A percentile compares a stretch with the other conserved stretches of the same genome.
These are phyloP conservation scores for Apiospora sp. DNA, from an alignment of 2,329 filamentous ascomycete species.

Conservation along the genomic window DNA sequence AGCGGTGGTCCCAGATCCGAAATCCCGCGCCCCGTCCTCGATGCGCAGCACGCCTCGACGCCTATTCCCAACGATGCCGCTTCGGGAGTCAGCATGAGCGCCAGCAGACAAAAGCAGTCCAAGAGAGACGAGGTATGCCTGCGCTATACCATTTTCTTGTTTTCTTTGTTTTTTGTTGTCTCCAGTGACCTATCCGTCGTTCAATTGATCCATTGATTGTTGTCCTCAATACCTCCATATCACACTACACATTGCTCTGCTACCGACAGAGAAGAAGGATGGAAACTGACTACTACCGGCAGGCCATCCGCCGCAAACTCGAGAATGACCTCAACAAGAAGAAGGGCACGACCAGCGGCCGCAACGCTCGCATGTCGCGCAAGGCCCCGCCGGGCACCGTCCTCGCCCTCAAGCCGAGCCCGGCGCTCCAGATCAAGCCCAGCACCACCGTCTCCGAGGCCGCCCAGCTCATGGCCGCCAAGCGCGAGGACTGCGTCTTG, in stretches of 20 bases:
- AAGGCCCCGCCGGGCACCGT: slow-evolving; percentile 97
- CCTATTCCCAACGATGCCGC: slow-evolving; percentile 58
- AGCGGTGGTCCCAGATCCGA: slow-evolving; percentile 51
- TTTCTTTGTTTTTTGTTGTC: background rate
- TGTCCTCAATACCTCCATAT: background rate
- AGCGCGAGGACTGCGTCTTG: slow-evolving; percentile 96
- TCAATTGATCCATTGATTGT: slow-evolving; percentile 17
- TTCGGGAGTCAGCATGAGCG: slow-evolving; percentile 86
- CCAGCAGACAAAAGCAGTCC: slow-evolving; percentile 93
- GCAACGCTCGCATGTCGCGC: slow-evolving; percentile 81
- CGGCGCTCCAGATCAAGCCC: slow-evolving; percentile 97
- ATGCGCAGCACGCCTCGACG: slow-evolving; percentile 53
- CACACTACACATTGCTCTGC: background rate
- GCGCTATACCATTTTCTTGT: background rate
- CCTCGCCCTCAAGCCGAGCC: slow-evolving; percentile 92
- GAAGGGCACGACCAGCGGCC: slow-evolving; percentile 75
- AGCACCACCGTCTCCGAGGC: slow-evolving; percentile 93
- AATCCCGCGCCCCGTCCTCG: slow-evolving; percentile 77
- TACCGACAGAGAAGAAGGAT: slow-evolving; percentile 27
- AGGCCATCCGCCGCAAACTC: slow-evolving; percentile 97
- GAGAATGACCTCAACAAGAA: slow-evolving; percentile 98
- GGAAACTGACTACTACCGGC: slow-evolving; percentile 44
- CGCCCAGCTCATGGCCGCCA: slow-evolving; percentile 97
- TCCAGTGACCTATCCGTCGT: slow-evolving; percentile 30
- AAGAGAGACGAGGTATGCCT: slow-evolving; percentile 96